Conservation (phyloP, 768 basidiomycete species). For the Termitomyces eurrhizus region DNA sequence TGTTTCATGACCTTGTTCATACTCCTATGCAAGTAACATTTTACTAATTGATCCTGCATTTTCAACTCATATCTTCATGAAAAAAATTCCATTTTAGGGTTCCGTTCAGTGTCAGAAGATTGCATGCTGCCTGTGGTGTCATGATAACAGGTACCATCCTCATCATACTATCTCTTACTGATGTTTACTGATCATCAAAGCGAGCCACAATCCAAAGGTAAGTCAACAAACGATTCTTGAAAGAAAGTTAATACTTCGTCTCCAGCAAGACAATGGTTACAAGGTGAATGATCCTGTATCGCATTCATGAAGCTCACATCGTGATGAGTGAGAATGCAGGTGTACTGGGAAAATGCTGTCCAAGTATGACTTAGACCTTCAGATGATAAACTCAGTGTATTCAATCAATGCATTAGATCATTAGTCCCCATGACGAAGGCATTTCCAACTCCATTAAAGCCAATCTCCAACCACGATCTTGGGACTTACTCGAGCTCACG, state of each 20-base stretch:
- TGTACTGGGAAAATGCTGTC: conserved; percentile 88
- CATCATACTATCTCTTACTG: conserved; percentile 1
- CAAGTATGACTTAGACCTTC: conserved; percentile 46
- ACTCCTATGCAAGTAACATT: conserved; percentile 62
- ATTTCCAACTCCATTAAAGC: conserved; percentile 63
- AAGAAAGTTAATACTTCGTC: not conserved
- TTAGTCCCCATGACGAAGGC: conserved; percentile 76
- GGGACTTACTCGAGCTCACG: conserved; percentile 31
- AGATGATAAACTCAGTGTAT: not conserved
- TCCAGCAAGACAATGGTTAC: conserved; percentile 82
- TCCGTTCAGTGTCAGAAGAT: conserved; percentile 66
- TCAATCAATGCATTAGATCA: conserved; percentile 52
- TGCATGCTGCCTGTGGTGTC: conserved; percentile 75
- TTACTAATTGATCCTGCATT: not conserved
- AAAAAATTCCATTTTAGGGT: conserved; percentile 42
- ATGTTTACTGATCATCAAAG: conserved; percentile 27
- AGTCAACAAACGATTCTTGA: not conserved
- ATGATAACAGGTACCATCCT: conserved; percentile 77
- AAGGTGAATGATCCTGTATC: conserved; percentile 45
- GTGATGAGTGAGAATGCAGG: conserved; percentile 35
- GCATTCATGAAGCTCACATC: not conserved
- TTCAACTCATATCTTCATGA: not conserved
- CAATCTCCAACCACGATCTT: conserved; percentile 54
- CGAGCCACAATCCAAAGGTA: conserved; percentile 89
- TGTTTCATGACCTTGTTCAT: conserved; percentile 68